Conservation (phyloP, 345 rosid species). For the Ricinus communis region DNA sequence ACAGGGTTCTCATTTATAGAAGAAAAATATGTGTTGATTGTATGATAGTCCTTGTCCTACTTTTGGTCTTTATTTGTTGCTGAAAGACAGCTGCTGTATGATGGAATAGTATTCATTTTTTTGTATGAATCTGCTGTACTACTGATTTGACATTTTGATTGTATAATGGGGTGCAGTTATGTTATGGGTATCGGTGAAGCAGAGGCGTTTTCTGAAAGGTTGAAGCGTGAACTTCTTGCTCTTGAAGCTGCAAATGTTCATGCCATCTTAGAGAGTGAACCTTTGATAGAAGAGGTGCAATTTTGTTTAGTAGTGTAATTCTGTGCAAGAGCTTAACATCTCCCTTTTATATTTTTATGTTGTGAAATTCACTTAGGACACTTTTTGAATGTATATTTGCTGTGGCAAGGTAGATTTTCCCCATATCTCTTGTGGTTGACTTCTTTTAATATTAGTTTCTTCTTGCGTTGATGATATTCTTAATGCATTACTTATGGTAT, state of each 20-base stretch:
- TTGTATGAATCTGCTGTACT: background rate
- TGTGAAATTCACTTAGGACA: background rate
- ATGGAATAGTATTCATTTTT: background rate
- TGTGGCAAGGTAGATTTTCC: background rate
- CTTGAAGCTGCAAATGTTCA: conserved; percentile 99
- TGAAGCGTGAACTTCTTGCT: conserved; percentile 96
- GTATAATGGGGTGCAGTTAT: conserved; percentile 53
- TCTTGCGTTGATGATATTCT: background rate
- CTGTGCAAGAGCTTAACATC: background rate
- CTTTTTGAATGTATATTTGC: background rate
- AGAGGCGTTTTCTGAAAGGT: conserved; percentile 96
- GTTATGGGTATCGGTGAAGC: conserved; percentile 99
- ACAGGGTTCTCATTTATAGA: background rate
- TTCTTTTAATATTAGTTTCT: background rate
- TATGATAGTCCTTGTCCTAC: background rate
- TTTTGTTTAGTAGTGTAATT: conserved; percentile 14
- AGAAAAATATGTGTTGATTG: background rate
- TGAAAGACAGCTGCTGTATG: background rate
- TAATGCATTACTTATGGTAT: background rate
- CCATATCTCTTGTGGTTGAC: background rate
- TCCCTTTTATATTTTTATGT: background rate
- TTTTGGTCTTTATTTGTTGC: background rate
- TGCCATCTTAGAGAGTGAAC: conserved; percentile 97
- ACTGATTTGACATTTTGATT: conserved; percentile 9
- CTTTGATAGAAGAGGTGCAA: conserved; percentile 79